These are phyloP conservation scores for Colletotrichum tropicicola DNA, from an alignment of 2,329 filamentous ascomycete genomes.

Conservation along the genomic window DNA sequence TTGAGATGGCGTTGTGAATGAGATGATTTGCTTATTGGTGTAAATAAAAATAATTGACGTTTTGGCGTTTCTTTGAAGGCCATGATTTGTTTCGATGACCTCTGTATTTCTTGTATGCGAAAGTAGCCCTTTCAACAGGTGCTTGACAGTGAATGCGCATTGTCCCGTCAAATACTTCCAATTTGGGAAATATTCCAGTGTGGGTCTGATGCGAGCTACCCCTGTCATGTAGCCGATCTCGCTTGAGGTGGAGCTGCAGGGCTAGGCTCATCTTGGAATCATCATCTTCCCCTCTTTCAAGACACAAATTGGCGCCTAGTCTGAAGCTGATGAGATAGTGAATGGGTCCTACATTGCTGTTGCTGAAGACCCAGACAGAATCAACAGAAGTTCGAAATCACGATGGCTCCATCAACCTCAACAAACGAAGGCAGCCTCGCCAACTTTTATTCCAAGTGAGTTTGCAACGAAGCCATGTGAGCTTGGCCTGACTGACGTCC, in stretches of 20 bases:
- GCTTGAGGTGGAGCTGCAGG: constrained; percentile 6
- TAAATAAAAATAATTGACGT: not conserved
- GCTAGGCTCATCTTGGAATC: not conserved
- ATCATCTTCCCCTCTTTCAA: constrained; percentile 14
- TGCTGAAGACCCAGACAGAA: not conserved
- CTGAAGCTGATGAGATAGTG: not conserved
- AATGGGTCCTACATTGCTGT: not conserved
- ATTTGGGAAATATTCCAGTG: not conserved
- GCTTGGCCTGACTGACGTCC: not conserved
- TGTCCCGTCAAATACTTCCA: not conserved
- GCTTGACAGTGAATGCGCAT: too few relatives aligned
- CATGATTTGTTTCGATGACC: too few relatives aligned
- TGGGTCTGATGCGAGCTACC: not conserved
- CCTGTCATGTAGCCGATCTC: constrained; percentile 11
- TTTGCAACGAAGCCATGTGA: not conserved
- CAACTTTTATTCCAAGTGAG: not conserved
- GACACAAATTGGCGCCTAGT: constrained; percentile 1
- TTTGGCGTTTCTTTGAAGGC: too few relatives aligned
- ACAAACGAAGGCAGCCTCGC: not conserved
- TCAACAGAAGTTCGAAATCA: not conserved
- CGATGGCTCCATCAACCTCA: not conserved
- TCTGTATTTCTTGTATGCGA: too few relatives aligned
- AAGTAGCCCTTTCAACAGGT: too few relatives aligned
- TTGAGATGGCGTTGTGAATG: not conserved
- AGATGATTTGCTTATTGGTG: not conserved